Conservation (phyloP, 1,139 yeast genomes). For the Taphrina betulina region DNA sequence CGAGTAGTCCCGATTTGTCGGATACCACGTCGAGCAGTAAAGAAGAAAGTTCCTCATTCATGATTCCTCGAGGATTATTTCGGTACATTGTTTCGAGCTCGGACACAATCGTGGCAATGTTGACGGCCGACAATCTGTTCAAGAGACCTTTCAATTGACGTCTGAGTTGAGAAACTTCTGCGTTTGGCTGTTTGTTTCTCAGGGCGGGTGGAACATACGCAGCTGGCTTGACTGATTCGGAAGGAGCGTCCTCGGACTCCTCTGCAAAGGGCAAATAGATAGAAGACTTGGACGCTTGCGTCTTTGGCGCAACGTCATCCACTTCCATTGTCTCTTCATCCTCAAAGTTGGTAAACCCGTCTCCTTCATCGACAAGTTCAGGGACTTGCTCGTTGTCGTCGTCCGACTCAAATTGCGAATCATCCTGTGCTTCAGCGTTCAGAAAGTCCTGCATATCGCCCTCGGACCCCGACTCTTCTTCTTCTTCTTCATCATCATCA, state of each 20-base stretch:
- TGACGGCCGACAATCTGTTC: constrained; percentile 84
- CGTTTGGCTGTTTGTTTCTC: constrained; percentile 43
- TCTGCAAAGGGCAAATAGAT: constrained; percentile 13
- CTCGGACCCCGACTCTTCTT: background rate
- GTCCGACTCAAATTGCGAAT: background rate
- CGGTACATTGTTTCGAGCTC: constrained; percentile 65
- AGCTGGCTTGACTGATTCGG: constrained; percentile 36
- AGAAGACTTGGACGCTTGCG: constrained; percentile 5
- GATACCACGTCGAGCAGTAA: constrained; percentile 66
- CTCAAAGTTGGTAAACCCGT: background rate
- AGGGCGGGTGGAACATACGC: constrained; percentile 84
- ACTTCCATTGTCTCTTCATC: background rate
- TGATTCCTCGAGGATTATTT: constrained; percentile 70
- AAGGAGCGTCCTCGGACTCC: background rate
- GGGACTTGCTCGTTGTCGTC: background rate
- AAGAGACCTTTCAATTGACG: constrained; percentile 49
- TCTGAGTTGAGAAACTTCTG: constrained; percentile 16
- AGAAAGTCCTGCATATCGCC: background rate
- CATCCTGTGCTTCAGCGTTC: too few relatives aligned
- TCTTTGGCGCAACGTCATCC: background rate
- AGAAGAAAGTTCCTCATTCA: constrained; percentile 65
- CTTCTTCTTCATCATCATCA: constrained; percentile 1
- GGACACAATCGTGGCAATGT: constrained; percentile 65
- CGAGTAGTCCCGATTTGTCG: constrained; percentile 64
- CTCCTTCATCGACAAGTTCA: background rate